Base-by-base conservation (phyloP, 768 basidiomycete species). In the Flagelloscypha sp. region DNA sequence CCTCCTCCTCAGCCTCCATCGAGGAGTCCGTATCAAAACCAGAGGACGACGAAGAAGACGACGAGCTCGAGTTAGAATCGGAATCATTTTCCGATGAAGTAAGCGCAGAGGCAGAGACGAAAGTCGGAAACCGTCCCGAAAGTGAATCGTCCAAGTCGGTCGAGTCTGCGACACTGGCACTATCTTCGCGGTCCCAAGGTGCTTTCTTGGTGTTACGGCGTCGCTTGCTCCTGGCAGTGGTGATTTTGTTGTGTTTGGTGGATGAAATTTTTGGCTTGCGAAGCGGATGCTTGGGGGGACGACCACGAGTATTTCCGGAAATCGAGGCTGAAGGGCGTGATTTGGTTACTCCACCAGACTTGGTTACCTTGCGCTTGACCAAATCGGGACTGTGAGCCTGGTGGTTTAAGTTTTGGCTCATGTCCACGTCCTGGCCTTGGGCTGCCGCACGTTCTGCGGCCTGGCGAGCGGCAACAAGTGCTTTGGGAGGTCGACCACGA, bases 1-100 rank as follows among this genome's bases (percentile, higher is more conserved):
- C 68, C 56, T 78, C 74, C 49, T 81, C 78, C 51, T 81, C 78
- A 27, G 63, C 68, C 44, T 74, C 68, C 24, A 79, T 63, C 22
- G 68, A 70, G 19, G 71, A 70, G 44, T 78, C 78, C 31, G 70
- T 68, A 30, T 65, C 69, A 40, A 68, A 67, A 18, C 63, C 62
- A 15, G 56, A 48, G 7, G 56, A 37, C 21, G 49, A 52, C 10
- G 47, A 44, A 22, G 53, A 50, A 10, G 64, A 66, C 28, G 54
- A 49, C 3, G 55, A 60, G 28, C 43, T 49, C 7, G 40, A 42
- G 35, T 63, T 60, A 9, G 73, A 74, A 30, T 67, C 68, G 2
- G 70, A 66, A 6, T 63, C 57, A 69, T 7, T 59, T 63, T 32
- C 42, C 17, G 57, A 60, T 6, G 68, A 68, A 6, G 74, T 69